Base-by-base conservation (phyloP, 148 eudicot genomes). In the Cornus kousa region DNA sequence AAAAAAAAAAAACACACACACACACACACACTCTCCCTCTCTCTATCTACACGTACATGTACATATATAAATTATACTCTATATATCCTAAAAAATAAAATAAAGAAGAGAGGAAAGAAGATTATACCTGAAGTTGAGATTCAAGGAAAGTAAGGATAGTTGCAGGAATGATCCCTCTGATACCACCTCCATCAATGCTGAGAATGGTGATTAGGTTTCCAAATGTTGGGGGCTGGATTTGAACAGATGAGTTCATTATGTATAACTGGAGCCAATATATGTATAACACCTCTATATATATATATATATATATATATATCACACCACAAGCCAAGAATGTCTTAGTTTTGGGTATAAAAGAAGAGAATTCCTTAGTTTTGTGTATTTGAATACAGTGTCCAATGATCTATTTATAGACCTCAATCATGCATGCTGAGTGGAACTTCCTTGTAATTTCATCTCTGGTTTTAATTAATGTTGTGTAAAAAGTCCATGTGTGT, bases 161-260 rank as follows among this genome's bases (percentile, higher is more conserved):
- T 39, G 83, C 86, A 22, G 91, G 89, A 32, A 88, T 86, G 73
- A 88, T 78, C 35, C 91, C 91, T 23, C 91, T 78, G 10, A 86
- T 55, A 9, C 91, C 91, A 12, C 91, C 91, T 10, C 91, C 89
- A 76, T 86, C 91, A 22, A 76, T 76, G 79, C 79, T 76, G 43
- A 76, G 79, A 48, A 76, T 32, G 14, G 79, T 67, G 57, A 76
- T 67, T 19, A 76, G 80, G 17, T 67, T 76, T 10, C 72, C 72
- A 48, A 12, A 67, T 46, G 72, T 46, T 67, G 77, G 77, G 53
- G 70, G 57, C 55, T 74, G 77, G 23, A 74, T 74, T 60, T 74
- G 37, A 33, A 35, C 55, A 5, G 7, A 62, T 9, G 46, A 59
- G 39, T 67, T 12, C 9, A 32, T 65, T 37, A 35, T 1, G 5